These are phyloP conservation scores for Colletotrichum orbiculare DNA, from an alignment of 2,329 filamentous ascomycete species.

Conservation along the genomic window DNA sequence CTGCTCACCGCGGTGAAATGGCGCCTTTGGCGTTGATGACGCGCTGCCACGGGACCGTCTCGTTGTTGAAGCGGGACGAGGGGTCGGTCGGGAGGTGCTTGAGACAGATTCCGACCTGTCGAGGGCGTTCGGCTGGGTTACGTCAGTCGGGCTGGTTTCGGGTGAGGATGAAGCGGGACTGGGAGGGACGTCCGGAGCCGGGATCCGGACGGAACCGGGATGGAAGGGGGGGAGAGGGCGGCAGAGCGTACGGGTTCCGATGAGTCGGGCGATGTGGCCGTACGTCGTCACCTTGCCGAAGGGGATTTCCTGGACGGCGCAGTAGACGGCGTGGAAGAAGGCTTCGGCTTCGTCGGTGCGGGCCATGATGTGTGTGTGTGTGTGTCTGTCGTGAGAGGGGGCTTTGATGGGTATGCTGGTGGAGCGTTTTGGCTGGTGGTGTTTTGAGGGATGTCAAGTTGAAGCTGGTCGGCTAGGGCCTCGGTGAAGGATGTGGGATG, in stretches of 20 bases:
- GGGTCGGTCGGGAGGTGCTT: conserved; percentile 79
- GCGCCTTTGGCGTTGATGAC: conserved; percentile 89
- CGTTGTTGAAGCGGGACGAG: conserved; percentile 70
- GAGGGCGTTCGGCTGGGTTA: conserved; percentile 71
- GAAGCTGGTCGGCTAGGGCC: too few relatives aligned
- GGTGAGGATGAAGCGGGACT: not conserved
- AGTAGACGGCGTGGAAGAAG: conserved; percentile 83
- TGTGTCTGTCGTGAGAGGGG: too few relatives aligned
- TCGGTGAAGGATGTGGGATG: too few relatives aligned
- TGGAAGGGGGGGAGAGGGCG: not conserved
- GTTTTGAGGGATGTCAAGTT: too few relatives aligned
- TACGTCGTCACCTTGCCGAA: conserved; percentile 87
- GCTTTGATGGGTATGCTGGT: too few relatives aligned
- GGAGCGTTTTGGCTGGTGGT: too few relatives aligned
- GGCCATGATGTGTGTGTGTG: conserved; percentile 60
- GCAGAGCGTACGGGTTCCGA: conserved; percentile 74
- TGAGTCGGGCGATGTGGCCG: conserved; percentile 78
- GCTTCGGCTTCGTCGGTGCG: conserved; percentile 79
- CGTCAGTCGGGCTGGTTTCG: not conserved
- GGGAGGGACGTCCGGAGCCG: not conserved
- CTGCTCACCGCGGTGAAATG: conserved; percentile 80
- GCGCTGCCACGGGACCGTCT: conserved; percentile 93
- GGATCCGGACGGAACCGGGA: too few relatives aligned
- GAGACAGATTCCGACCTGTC: conserved; percentile 90
- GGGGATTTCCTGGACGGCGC: conserved; percentile 87